Evolutionary conservation across 768 basidiomycete species (phyloP), one percentile per base, ranked within the genome.

Genomic region (Sarcodon aspratus): DNA sequence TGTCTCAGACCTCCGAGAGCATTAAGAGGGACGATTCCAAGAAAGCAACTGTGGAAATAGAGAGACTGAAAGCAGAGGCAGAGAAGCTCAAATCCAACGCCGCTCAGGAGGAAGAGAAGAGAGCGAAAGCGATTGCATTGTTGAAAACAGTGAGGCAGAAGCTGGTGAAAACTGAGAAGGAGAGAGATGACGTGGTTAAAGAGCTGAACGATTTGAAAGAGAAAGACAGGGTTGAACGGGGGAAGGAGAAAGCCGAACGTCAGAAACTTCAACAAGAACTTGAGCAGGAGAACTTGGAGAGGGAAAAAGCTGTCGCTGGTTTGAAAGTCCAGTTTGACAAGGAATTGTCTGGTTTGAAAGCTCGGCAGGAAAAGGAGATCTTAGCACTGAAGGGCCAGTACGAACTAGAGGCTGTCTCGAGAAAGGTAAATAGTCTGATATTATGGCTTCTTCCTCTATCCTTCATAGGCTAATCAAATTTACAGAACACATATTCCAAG

Each of bases 91-190:
- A 79, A 54, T 69, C 68, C 15, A 48, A 70, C 9, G 83, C 80
- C 6, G 96, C 89, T 62, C 94, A 97, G 52, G 96, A 98, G 61
- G 96, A 98, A 63, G 96, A 99, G 66, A 98, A 99, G 66, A 80
- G 95, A 10, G 79, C 82, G 15, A 99, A 98, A 59, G 94, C 94
- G 0, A 85, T 98, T 54, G 85, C 82, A 46, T 67, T 97, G 27
- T 70, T 99, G 50, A 97, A 97, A 67, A 92, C 92, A 1, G 89
- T 98, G n/a, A 70, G 96, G 48, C 84, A 92, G 66, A 99, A 97
- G 63, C 69, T 95, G n/a, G 90, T 97, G 31, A 97, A 92, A 60
- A 83, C 91, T 6, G 95, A 98, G 66, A 93, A 92, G 69, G 92
- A 95, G 18, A 79, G 79, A 56, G 93, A 97, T 35, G 92, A 95